Evolutionary conservation across 192 early-diverging fungal genomes (phyloP).

Genomic region (Backusella luteola): DNA sequence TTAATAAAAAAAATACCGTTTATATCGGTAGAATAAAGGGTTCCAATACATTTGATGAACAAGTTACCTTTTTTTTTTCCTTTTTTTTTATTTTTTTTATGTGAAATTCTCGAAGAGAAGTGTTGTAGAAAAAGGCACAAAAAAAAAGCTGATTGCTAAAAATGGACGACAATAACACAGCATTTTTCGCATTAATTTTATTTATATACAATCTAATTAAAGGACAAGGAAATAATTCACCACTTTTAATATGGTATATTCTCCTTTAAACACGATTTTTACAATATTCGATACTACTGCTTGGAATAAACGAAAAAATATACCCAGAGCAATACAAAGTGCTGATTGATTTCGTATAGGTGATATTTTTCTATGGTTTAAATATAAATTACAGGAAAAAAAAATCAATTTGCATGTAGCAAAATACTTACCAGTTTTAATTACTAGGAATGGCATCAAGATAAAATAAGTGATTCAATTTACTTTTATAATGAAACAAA

Average conservation of each 20-base stretch:
- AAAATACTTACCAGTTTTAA: background rate
- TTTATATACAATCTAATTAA: background rate
- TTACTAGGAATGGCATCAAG: background rate
- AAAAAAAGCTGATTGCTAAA: background rate
- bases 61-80: background rate
- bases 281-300: background rate
- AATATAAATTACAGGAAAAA: background rate
- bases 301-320: background rate
- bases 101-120: background rate
- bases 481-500: background rate
- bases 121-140: background rate
- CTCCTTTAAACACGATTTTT: background rate
- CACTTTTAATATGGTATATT: background rate
- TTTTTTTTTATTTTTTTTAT: background rate
- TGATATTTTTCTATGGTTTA: background rate
- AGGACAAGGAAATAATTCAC: background rate
- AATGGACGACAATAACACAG: background rate
- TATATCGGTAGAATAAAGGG: background rate
- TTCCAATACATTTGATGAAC: background rate
- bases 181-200: background rate
- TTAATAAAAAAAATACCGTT: background rate
- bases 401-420: background rate
- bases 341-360: background rate
- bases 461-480: background rate
- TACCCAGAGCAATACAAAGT: background rate